Evolutionary conservation across 257 asterid species (phyloP).

Genomic region (Sherardia arvensis): DNA sequence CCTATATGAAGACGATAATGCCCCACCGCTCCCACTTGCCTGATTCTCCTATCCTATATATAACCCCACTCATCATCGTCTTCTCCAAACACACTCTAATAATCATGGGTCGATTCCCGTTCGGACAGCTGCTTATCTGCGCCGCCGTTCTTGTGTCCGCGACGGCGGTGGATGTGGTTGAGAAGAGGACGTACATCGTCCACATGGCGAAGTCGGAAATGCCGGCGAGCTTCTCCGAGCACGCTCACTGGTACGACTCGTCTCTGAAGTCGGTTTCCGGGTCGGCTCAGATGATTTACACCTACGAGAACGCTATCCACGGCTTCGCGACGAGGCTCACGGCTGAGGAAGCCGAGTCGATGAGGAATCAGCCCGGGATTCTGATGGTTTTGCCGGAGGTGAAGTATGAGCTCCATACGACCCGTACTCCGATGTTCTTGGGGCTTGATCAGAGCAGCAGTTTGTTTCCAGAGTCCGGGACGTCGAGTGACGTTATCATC

Average conservation of each 20-base stretch:
- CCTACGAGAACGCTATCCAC: constrained; percentile 52
- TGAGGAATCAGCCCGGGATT: constrained; percentile 49
- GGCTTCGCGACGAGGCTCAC: constrained; percentile 71
- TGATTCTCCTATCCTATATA: neutral
- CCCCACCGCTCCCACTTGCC: constrained; percentile 9
- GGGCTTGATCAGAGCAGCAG: constrained; percentile 60
- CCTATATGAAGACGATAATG: constrained; percentile 14
- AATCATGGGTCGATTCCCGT: neutral
- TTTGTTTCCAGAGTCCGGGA: constrained; percentile 44
- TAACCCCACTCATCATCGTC: neutral
- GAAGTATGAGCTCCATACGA: constrained; percentile 75
- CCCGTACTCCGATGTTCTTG: constrained; percentile 71
- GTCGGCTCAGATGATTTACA: constrained; percentile 64
- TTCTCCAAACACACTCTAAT: neutral
- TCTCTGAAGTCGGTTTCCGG: constrained; percentile 63
- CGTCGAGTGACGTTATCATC: constrained; percentile 50
- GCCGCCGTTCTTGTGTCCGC: constrained; percentile 13
- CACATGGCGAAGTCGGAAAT: constrained; percentile 74
- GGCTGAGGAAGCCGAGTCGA: constrained; percentile 33
- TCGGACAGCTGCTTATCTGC: constrained; percentile 1
- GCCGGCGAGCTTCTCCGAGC: constrained; percentile 56
- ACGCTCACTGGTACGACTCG: constrained; percentile 59
- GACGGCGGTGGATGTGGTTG: constrained; percentile 1
- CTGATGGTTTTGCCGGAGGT: constrained; percentile 52
- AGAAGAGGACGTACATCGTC: constrained; percentile 52